Base-by-base conservation (phyloP, 306 rosid species). In the Sindora glabra region DNA sequence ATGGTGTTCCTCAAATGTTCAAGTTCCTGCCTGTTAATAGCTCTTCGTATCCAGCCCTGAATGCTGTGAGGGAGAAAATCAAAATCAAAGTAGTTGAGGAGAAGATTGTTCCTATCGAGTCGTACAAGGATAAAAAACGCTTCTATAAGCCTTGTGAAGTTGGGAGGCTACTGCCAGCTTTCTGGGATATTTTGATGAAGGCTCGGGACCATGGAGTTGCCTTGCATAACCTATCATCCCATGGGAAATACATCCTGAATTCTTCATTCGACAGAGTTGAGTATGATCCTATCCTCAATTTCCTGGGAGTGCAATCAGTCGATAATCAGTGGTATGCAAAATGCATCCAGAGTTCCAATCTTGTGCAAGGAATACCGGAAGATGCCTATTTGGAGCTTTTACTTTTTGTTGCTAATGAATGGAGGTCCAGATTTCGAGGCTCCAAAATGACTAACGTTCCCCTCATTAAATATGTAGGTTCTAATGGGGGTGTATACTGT, bases 111-210 rank as follows among this genome's bases (percentile, higher is more conserved):
- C 96, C 96, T 1, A 55, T 79, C 51, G 86, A 89, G 77, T 61
- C 82, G 0, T 70, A 67, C 59, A 65, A 37, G 1, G 34, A 54
- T 48, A 87, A 89, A 67, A 89, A 60, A 73, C 77, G 74, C 67
- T 89, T 89, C 61, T 74, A 67, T 23, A 80, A 72, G 53, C 94
- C 96, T 29, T 12, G 61, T 32, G 81, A 85, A 61, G 88, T 83
- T 53, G 68, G 78, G 24, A 85, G 90, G 49, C 47, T 89, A 12
- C 48, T 78, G 46, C 94, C 90, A 11, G 57, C 58, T 9, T 88
- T 82, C 45, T 80, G 88, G 96, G 63, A 26, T 34, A 69, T 88
- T 60, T 63, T 88, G 65, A 48, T 14, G 3, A 34, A 71, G 58
- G 90, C 94, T 5, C 48, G 15, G 36, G 6, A 10, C 18, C 39